A percentile compares a stretch with the other conserved stretches of the same genome.
phyloP scores from a whole-genome alignment of 148 eudicot species.

The Persicaria maculosa region DNA sequence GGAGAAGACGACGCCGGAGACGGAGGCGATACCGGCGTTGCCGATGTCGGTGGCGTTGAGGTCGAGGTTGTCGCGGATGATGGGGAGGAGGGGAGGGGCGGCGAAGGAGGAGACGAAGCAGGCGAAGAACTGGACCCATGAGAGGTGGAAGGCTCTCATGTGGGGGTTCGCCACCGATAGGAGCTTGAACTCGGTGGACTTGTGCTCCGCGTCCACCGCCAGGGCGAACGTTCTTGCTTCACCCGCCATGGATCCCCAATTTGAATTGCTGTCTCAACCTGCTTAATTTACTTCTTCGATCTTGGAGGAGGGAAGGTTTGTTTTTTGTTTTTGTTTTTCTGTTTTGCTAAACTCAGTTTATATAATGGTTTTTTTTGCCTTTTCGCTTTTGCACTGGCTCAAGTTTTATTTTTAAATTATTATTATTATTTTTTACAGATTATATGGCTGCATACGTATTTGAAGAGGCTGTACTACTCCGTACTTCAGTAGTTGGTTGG shows the following conservation, averaged over 20 bases:
- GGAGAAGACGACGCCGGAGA: slow-evolving; percentile 37
- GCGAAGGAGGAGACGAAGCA: slow-evolving; percentile 38
- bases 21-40: slow-evolving; percentile 34
- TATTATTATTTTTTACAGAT: too few relatives aligned
- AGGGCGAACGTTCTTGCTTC: slow-evolving; percentile 19
- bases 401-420: too few relatives aligned
- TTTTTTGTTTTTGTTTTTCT: too few relatives aligned
- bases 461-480: too few relatives aligned
- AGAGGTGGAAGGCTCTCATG: slow-evolving; percentile 37
- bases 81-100: slow-evolving; percentile 37
- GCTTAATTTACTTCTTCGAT: too few relatives aligned
- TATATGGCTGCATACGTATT: too few relatives aligned
- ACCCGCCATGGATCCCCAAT: background rate
- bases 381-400: too few relatives aligned
- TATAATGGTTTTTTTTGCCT: too few relatives aligned
- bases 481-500: too few relatives aligned
- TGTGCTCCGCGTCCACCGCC: slow-evolving; percentile 41
- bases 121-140: slow-evolving; percentile 33
- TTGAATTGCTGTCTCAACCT: too few relatives aligned
- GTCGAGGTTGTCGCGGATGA: slow-evolving; percentile 41
- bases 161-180: slow-evolving; percentile 34
- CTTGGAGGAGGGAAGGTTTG: too few relatives aligned
- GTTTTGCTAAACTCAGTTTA: too few relatives aligned
- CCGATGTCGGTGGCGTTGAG: slow-evolving; percentile 27
- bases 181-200: slow-evolving; percentile 25